phyloP scores from a whole-genome alignment of 768 basidiomycete genomes.

The Leccinum longicurvipes region DNA sequence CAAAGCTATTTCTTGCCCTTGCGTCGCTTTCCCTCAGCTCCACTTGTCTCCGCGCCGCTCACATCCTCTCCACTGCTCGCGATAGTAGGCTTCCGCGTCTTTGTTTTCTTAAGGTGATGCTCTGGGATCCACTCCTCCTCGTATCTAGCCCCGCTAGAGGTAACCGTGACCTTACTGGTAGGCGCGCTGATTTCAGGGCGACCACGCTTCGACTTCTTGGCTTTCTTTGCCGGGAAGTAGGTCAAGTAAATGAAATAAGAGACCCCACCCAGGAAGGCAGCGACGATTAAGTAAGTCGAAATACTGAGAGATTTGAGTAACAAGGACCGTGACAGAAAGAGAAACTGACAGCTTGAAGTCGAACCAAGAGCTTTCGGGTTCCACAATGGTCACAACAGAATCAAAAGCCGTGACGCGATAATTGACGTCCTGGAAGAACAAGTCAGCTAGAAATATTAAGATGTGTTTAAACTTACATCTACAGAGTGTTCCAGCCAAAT shows the following conservation, averaged over 20 bases:
- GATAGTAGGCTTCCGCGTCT: slow-evolving; percentile 45
- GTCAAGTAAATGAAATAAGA: slow-evolving; percentile 63
- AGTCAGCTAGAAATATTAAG: background rate
- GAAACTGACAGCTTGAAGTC: slow-evolving; percentile 75
- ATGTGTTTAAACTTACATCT: slow-evolving; percentile 44
- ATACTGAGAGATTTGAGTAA: slow-evolving; percentile 35
- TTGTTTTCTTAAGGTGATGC: slow-evolving; percentile 74
- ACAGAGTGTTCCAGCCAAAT: slow-evolving; percentile 71
- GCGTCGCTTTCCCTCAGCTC: slow-evolving; percentile 46
- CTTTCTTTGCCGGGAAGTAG: slow-evolving; percentile 61
- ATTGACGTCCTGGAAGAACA: slow-evolving; percentile 43
- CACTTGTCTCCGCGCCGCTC: slow-evolving; percentile 64
- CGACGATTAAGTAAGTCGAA: slow-evolving; percentile 69
- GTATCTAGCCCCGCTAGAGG: slow-evolving; percentile 61
- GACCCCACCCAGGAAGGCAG: slow-evolving; percentile 57
- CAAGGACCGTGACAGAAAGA: background rate
- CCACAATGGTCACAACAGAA: slow-evolving; percentile 73
- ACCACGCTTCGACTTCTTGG: slow-evolving; percentile 46
- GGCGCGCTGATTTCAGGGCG: slow-evolving; percentile 49
- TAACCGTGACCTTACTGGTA: slow-evolving; percentile 56
- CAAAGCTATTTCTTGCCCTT: slow-evolving; percentile 46
- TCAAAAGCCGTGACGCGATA: slow-evolving; percentile 71
- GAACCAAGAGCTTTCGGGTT: slow-evolving; percentile 73
- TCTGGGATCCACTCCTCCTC: slow-evolving; percentile 94
- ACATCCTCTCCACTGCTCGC: slow-evolving; percentile 62